Evolutionary conservation across 495 filamentous ascomycete species (phyloP).

Genomic region (Neurospora pannonica): DNA sequence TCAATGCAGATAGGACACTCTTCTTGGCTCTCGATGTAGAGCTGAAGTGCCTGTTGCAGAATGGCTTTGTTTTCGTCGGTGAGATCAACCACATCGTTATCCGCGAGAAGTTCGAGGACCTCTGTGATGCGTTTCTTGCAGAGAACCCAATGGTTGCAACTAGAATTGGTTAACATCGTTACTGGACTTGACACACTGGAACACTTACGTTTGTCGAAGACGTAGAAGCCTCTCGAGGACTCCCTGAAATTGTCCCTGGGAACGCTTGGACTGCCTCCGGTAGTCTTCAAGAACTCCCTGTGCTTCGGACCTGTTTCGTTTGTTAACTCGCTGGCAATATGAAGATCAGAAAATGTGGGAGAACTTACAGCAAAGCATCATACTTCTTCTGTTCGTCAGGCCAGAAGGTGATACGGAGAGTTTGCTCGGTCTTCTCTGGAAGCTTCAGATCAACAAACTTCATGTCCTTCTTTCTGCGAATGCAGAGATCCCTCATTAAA

Average conservation of each 20-base stretch:
- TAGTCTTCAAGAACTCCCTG: slow-evolving; percentile 58
- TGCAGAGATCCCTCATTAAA: slow-evolving; percentile 72
- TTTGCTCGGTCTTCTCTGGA: slow-evolving; percentile 67
- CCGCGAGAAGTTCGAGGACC: slow-evolving; percentile 57
- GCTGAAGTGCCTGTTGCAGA: slow-evolving; percentile 67
- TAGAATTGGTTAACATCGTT: slow-evolving; percentile 6
- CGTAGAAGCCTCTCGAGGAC: slow-evolving; percentile 78
- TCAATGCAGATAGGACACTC: slow-evolving; percentile 82
- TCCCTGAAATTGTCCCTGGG: slow-evolving; percentile 39
- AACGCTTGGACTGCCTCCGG: slow-evolving; percentile 31
- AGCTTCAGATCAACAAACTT: slow-evolving; percentile 75
- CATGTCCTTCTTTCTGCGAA: slow-evolving; percentile 85
- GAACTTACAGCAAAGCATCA: slow-evolving; percentile 50
- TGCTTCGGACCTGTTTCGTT: slow-evolving; percentile 52
- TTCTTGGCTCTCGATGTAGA: slow-evolving; percentile 74
- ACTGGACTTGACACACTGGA: background rate
- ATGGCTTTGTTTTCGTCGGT: slow-evolving; percentile 64
- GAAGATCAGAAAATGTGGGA: slow-evolving; percentile 18
- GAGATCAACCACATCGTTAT: slow-evolving; percentile 55
- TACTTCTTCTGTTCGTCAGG: slow-evolving; percentile 73
- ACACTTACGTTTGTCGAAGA: slow-evolving; percentile 56
- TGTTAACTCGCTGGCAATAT: slow-evolving; percentile 7
- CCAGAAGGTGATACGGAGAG: slow-evolving; percentile 70
- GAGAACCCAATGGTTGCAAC: slow-evolving; percentile 75
- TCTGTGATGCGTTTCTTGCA: slow-evolving; percentile 64